Base-by-base conservation (phyloP, 352 stramenopile species). In the Phytophthora hybrid region DNA sequence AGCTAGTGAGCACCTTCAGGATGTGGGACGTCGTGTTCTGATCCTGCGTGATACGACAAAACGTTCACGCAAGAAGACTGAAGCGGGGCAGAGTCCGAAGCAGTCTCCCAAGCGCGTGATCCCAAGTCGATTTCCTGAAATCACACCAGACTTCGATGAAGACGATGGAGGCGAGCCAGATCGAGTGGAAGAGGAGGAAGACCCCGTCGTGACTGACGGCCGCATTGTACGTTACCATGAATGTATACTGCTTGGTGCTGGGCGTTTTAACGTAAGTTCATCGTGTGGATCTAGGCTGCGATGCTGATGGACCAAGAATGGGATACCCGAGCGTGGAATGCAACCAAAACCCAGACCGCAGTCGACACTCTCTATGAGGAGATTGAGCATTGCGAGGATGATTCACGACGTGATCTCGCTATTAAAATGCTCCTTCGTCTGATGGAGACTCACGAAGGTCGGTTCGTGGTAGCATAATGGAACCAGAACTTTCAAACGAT, bases 301-400 rank as follows among this genome's bases (percentile, higher is more conserved):
- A 93, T 95, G 82, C 72, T 93, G 5, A 84, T 94, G 81, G 87
- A 92, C 23, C 83, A 94, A 59, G 87, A 95, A 83, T 95, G 89
- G 87, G 87, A 94, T 67, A 94, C 87, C 0, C 82, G 81, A 9
- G 70, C 65, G 18, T 95, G 87, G 87, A 94, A 91, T 39, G 59
- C 39, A 1, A 70, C 73, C 18, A 94, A 93, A 54, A 73, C 94
- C 19, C 74, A 84, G 29, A 73, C 81, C 8, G 88, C 85, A 0
- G 77, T 94, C 19, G 78, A 93, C 29, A 88, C 82, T 52, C 65
- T 95, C 58, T 95, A 93, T 70, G 73, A 81, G 44, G 76, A 94
- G 46, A 82, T 93, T 37, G 87, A 94, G 58, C 47, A 79, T 46
- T 81, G 74, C 14, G 59, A 84, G 14, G 69, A 90, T 19, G 71